A percentile compares a stretch with the other conserved stretches of the same genome.
These are phyloP conservation scores for Stereum hirsutum DNA, from an alignment of 1,284 basidiomycete species.

Conservation along the genomic window DNA sequence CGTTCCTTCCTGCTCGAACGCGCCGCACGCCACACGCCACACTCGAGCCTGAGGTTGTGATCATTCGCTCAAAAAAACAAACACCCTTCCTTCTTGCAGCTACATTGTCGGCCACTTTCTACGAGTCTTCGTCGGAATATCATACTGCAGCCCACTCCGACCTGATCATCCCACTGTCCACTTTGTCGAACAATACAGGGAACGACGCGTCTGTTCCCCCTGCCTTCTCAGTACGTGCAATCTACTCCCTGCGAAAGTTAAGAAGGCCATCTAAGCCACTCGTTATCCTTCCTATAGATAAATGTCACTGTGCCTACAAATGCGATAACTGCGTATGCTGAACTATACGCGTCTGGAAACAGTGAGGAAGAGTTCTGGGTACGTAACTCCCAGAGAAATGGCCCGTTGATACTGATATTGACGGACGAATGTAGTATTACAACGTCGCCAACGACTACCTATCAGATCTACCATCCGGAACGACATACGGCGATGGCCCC, in stretches of 20 bases:
- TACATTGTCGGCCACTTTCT: conserved; percentile 61
- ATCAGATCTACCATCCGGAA: conserved; percentile 39
- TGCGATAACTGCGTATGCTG: conserved; percentile 59
- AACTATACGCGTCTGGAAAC: conserved; percentile 68
- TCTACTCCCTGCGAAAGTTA: neutral
- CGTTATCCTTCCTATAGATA: conserved; percentile 33
- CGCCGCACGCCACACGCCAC: no score
- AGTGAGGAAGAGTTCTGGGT: conserved; percentile 75
- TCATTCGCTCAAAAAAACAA: neutral
- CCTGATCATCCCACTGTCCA: conserved; percentile 61
- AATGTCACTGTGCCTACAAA: conserved; percentile 64
- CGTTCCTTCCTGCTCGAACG: no score
- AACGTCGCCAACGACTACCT: conserved; percentile 59
- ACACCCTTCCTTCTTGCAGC: conserved; percentile 28
- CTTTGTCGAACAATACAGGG: conserved; percentile 50
- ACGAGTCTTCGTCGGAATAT: conserved; percentile 42
- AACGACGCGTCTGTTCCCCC: conserved; percentile 67
- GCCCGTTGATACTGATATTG: no score
- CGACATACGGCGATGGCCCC: conserved; percentile 52
- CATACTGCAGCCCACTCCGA: conserved; percentile 53
- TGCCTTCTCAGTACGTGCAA: conserved; percentile 55
- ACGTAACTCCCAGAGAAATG: no score
- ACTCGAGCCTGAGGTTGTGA: no score
- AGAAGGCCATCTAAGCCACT: neutral
- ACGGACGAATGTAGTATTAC: conserved; percentile 53